Base-by-base conservation (phyloP, 2,329 filamentous ascomycete species). In the Raffaelea deltoideospora region DNA sequence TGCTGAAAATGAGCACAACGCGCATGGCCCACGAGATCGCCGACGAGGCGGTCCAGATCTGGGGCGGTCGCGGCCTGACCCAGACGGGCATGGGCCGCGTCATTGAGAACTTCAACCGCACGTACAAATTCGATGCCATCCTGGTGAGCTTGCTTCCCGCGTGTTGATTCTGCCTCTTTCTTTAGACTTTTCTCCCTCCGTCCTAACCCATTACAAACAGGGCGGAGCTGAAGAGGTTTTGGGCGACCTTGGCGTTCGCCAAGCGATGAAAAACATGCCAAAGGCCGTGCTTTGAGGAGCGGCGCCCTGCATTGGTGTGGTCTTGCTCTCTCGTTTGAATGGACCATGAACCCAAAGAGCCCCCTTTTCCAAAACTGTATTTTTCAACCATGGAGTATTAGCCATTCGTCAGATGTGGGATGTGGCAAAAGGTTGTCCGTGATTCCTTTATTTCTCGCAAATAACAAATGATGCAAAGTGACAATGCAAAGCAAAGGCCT, bases 201-300 rank as follows among this genome's bases (percentile, higher is more conserved):
- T 21, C 27, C 19, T 15, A 3, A 2, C 15, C n/a, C 3, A 34
- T 37, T 37, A 31, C 3, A 7, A n/a, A 15, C 37, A 54, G 31
- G 84, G 84, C 40, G 84, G 84, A 10, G 79, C 82, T 1, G 84
- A 92, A 57, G 84, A 92, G 61, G 76, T 92, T 41, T 54, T 92
- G 40, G 79, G 70, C 5, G 85, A 92, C 58, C 55, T 92, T 37
- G 84, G 83, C 9, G 83, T 92, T 1, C 67, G 83, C 45, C 84
- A 92, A 59, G 85, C 84, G 18, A 76, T 90, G 65, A 82, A 78
- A 56, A 69, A 73, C 45, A 87, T 93, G 65, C 85, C 85, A 22
- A 88, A 88, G 61, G 73, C 80, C 20, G 85, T 82, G 69, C 54
- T 92, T 54, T 90, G 75, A 47, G n/a, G n/a, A n/a, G n/a, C n/a